Conservation (phyloP, 768 basidiomycete genomes). For the Chlorophyllum brunneum region DNA sequence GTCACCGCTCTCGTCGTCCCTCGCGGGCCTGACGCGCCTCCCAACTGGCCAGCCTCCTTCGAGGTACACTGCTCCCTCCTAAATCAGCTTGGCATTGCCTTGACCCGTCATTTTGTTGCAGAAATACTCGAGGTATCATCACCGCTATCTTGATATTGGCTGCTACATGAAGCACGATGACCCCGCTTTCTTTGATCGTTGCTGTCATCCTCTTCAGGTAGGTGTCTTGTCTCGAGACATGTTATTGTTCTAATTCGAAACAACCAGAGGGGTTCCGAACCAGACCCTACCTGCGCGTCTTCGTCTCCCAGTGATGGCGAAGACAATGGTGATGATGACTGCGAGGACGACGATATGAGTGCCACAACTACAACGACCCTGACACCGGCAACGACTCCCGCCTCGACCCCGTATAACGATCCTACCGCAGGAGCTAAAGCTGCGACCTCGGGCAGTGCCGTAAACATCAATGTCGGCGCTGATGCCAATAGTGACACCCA, state of each 20-base stretch:
- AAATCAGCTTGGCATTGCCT: not conserved
- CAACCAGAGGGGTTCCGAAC: conserved; percentile 33
- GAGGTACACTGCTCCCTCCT: conserved; percentile 35
- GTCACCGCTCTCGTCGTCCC: conserved; percentile 38
- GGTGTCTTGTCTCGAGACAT: conserved; percentile 17
- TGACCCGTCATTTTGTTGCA: conserved; percentile 20
- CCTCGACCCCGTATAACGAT: conserved; percentile 18
- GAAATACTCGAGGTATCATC: conserved; percentile 55
- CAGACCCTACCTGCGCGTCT: conserved; percentile 44
- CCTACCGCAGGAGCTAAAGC: conserved; percentile 16
- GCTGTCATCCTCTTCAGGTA: conserved; percentile 72
- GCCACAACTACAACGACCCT: conserved; percentile 14
- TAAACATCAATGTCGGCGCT: conserved; percentile 1
- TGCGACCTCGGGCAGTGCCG: no score
- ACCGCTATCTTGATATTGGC: conserved; percentile 55
- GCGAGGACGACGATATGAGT: conserved; percentile 24
- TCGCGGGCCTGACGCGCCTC: conserved; percentile 31
- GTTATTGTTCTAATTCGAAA: conserved; percentile 6
- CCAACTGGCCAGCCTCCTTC: conserved; percentile 43
- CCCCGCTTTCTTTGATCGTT: conserved; percentile 57
- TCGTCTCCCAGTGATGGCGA: conserved; percentile 19
- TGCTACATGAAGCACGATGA: conserved; percentile 43
- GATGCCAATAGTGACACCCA: conserved; percentile 19
- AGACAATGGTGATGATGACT: conserved; percentile 30
- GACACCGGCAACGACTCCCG: conserved; percentile 15